Evolutionary conservation across 352 stramenopile species (phyloP).

Genomic region (Globisporangium okanoganense): DNA sequence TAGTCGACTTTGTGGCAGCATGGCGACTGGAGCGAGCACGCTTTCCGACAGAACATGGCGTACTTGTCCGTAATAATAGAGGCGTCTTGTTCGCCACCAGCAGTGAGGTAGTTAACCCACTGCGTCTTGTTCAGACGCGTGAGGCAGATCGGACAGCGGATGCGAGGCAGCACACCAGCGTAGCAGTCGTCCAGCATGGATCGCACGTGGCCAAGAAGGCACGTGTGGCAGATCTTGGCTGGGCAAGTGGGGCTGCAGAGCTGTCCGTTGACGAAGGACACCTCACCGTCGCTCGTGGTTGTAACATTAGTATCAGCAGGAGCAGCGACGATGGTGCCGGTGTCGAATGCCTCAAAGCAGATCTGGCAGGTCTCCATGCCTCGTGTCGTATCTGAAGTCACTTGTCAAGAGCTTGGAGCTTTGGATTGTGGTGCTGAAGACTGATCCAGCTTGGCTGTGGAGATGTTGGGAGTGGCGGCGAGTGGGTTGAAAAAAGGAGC

Average conservation of each 20-base stretch:
- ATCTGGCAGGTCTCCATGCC: slow-evolving; percentile 27
- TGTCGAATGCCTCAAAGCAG: slow-evolving; percentile 23
- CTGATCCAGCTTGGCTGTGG: too few species aligned
- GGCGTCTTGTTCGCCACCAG: background rate
- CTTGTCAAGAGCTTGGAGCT: background rate
- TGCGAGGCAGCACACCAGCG: slow-evolving; percentile 33
- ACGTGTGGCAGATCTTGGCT: slow-evolving; percentile 26
- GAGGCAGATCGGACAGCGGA: slow-evolving; percentile 42
- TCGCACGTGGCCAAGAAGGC: slow-evolving; percentile 1
- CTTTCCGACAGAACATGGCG: slow-evolving; percentile 12
- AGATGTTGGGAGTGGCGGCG: too few species aligned
- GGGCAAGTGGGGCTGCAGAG: slow-evolving; percentile 29
- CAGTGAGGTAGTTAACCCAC: slow-evolving; percentile 5
- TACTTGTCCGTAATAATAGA: slow-evolving; percentile 2
- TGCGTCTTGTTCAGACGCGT: slow-evolving; percentile 23
- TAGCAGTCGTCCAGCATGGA: slow-evolving; percentile 15
- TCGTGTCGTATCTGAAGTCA: background rate
- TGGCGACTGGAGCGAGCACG: slow-evolving; percentile 26
- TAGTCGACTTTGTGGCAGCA: slow-evolving; percentile 28
- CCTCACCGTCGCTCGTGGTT: too few species aligned
- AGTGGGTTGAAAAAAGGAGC: too few species aligned
- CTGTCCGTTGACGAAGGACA: slow-evolving; percentile 1
- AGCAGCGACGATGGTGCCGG: background rate
- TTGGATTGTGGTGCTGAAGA: background rate
- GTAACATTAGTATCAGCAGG: too few species aligned